These are phyloP conservation scores for Fistulifera solaris DNA, from an alignment of 108 stramenopile genomes.

Conservation along the genomic window DNA sequence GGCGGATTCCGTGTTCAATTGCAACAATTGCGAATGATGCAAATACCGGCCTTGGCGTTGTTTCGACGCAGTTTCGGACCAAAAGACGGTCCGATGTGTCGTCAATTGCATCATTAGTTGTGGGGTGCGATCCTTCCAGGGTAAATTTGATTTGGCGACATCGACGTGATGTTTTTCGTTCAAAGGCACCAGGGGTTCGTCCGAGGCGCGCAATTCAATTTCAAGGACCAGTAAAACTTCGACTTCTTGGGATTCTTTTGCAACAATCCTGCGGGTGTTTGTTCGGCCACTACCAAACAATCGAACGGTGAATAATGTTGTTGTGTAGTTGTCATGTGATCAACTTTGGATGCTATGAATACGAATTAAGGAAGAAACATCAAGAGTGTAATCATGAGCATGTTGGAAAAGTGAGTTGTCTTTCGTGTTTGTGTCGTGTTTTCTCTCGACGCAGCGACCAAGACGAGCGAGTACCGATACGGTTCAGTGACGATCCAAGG, in stretches of 20 bases:
- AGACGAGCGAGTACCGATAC: no score
- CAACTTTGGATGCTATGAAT: no score
- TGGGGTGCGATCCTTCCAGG: slow-evolving; percentile 17
- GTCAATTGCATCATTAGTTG: slow-evolving; percentile 31
- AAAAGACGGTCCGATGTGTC: slow-evolving; percentile 48
- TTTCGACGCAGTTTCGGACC: slow-evolving; percentile 21
- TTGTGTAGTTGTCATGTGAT: no score
- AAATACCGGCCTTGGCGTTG: slow-evolving; percentile 31
- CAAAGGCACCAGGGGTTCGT: slow-evolving; percentile 28
- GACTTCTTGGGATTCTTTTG: slow-evolving; percentile 50
- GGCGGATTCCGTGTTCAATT: not conserved
- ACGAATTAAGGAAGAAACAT: no score
- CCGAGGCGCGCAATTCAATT: slow-evolving; percentile 54
- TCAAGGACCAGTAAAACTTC: slow-evolving; percentile 35
- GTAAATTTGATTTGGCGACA: slow-evolving; percentile 4
- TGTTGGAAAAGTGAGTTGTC: no score
- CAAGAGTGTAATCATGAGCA: no score
- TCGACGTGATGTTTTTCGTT: not conserved
- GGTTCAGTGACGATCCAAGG: no score
- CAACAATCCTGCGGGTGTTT: slow-evolving; percentile 66
- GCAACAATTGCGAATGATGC: slow-evolving; percentile 38
- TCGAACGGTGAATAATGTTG: slow-evolving; percentile 57
- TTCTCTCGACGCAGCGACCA: no score
- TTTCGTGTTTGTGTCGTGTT: no score
- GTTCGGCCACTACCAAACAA: slow-evolving; percentile 43